A percentile compares a stretch with the other conserved stretches of the same genome.
These are phyloP conservation scores for Termitomyces titanicus DNA, from an alignment of 768 basidiomycete genomes.

Conservation along the genomic window DNA sequence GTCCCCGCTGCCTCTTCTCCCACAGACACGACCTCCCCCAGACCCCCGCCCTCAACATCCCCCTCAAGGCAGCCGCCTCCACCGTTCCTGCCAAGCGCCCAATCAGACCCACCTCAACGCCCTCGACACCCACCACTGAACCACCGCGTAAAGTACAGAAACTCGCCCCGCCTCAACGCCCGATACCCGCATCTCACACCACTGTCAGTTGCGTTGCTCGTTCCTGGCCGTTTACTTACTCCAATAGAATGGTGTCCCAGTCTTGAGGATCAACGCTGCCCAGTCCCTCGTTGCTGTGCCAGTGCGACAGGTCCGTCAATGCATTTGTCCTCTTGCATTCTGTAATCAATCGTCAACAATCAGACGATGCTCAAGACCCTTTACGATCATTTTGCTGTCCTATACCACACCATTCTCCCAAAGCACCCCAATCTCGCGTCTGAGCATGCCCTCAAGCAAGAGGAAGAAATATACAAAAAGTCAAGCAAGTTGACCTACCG, in stretches of 20 bases:
- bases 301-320: conserved; percentile 59
- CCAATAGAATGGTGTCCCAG: conserved; percentile 54
- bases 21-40: conserved; percentile 42
- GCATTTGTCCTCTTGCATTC: not conserved
- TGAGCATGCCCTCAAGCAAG: conserved; percentile 79
- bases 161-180: conserved; percentile 35
- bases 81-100: conserved; percentile 52
- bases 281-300: conserved; percentile 70
- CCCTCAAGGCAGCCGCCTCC: conserved; percentile 22
- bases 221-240: not conserved
- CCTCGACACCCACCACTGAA: too few species aligned
- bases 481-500: conserved; percentile 81
- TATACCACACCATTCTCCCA: conserved; percentile 59
- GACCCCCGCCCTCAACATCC: conserved; percentile 34
- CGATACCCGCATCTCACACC: conserved; percentile 37
- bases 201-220: conserved; percentile 20
- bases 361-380: conserved; percentile 74
- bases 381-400: conserved; percentile 65
- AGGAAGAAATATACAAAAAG: conserved; percentile 72
- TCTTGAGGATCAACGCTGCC: conserved; percentile 62
- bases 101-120: conserved; percentile 20
- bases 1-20: conserved; percentile 62
- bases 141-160: conserved; percentile 67
- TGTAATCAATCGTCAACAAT: conserved; percentile 5
- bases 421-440: conserved; percentile 59